Conservation (phyloP, 441 rosid species). For the Raphanus hybrid region DNA sequence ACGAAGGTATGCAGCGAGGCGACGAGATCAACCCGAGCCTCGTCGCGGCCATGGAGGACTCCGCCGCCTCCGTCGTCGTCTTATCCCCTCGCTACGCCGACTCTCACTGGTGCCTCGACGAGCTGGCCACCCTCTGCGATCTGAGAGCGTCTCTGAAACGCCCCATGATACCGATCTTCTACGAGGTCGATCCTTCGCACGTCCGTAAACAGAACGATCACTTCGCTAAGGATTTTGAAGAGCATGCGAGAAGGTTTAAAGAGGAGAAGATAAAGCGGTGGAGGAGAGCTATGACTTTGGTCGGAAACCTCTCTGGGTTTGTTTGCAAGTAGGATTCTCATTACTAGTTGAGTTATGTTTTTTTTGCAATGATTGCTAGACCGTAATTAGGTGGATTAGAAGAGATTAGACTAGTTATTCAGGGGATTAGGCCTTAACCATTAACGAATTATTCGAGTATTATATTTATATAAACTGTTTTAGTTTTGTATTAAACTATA, state of each 20-base stretch:
- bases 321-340: constrained; percentile 33
- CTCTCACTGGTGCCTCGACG: constrained; percentile 56
- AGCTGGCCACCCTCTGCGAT: constrained; percentile 48
- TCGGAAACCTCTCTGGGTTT: constrained; percentile 53
- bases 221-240: constrained; percentile 30
- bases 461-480: no score
- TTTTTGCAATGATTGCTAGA: not conserved
- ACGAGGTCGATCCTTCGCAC: constrained; percentile 47
- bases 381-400: no score
- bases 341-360: not conserved
- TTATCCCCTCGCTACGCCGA: constrained; percentile 46
- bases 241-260: constrained; percentile 2
- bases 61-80: constrained; percentile 47
- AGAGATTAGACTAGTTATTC: no score
- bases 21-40: constrained; percentile 48
- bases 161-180: constrained; percentile 48
- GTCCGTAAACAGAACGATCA: constrained; percentile 45
- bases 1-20: constrained; percentile 50
- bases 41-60: constrained; percentile 47
- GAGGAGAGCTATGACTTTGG: constrained; percentile 52
- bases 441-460: no score
- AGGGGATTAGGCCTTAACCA: no score
- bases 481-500: no score
- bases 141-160: constrained; percentile 25
- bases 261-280: constrained; percentile 38